Evolutionary conservation across 1,284 basidiomycete genomes (phyloP).

Genomic region (Cryptococcus sp.): DNA sequence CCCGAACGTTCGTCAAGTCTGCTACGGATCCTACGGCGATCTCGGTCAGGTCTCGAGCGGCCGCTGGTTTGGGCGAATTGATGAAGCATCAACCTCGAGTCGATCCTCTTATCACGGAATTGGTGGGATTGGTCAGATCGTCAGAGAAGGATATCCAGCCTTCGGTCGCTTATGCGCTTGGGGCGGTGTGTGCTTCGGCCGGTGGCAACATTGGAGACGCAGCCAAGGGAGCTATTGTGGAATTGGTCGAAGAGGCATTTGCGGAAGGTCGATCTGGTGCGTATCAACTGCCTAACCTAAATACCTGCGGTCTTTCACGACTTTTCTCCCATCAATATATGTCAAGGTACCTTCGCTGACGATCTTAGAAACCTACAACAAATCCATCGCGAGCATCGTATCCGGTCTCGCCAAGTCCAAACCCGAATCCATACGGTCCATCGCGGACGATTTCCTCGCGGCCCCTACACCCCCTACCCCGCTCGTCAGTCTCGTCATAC

Average conservation of each 20-base stretch:
- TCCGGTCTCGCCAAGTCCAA: conserved; percentile 59
- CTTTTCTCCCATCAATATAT: no score
- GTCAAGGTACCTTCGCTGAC: no score
- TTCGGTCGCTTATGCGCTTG: conserved; percentile 69
- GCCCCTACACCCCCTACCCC: conserved; percentile 32
- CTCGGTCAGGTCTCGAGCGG: conserved; percentile 75
- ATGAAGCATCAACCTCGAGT: conserved; percentile 73
- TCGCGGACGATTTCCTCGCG: conserved; percentile 55
- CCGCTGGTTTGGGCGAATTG: conserved; percentile 77
- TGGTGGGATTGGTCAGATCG: conserved; percentile 52
- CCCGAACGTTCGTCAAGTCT: conserved; percentile 94
- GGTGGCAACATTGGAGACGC: conserved; percentile 70
- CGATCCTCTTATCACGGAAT: conserved; percentile 74
- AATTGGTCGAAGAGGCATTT: conserved; percentile 75
- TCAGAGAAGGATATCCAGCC: conserved; percentile 69
- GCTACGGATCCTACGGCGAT: conserved; percentile 72
- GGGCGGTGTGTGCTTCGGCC: conserved; percentile 68
- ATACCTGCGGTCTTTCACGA: no score
- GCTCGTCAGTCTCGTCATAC: conserved; percentile 59
- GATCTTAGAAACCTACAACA: conserved; percentile 63
- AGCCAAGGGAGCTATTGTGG: conserved; percentile 64
- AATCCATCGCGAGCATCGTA: conserved; percentile 63
- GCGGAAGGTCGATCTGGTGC: conserved; percentile 64
- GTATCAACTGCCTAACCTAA: conserved; percentile 18
- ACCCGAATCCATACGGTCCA: conserved; percentile 59